phyloP scores from a whole-genome alignment of 2,329 filamentous ascomycete species.

The Cordyceps pruinosa region DNA sequence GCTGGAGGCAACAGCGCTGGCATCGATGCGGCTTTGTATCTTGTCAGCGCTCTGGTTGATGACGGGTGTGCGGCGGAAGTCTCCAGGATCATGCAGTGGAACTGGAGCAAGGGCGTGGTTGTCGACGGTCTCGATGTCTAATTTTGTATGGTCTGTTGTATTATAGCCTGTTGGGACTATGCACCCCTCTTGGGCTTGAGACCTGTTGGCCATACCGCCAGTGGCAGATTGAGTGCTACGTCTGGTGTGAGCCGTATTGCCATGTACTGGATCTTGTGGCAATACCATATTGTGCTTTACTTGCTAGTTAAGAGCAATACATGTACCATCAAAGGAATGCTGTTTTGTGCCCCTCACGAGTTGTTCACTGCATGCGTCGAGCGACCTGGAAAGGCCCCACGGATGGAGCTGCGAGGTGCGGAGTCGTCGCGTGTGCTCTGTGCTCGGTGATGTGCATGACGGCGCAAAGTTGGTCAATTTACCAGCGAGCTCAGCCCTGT shows the following conservation, averaged over 20 bases:
- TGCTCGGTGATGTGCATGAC: background rate
- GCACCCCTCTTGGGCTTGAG: conserved; percentile 1
- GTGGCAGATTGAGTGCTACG: conserved; percentile 7
- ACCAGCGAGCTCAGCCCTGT: background rate
- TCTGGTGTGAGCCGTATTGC: conserved; percentile 1
- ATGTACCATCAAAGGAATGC: conserved; percentile 4
- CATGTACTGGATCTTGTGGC: background rate
- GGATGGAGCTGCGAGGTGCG: background rate
- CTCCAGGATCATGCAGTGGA: conserved; percentile 69
- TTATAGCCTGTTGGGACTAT: conserved; percentile 13
- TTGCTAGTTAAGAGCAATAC: conserved; percentile 8
- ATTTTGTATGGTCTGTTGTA: conserved; percentile 14
- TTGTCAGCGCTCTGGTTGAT: conserved; percentile 75
- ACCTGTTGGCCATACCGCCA: conserved; percentile 7
- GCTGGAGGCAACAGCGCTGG: conserved; percentile 72
- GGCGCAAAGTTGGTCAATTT: background rate
- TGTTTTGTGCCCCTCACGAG: background rate
- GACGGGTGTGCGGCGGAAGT: conserved; percentile 71
- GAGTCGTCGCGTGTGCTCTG: too few species aligned
- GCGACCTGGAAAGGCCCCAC: too few species aligned
- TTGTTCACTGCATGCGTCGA: background rate
- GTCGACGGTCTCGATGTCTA: conserved; percentile 82
- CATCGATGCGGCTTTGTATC: conserved; percentile 76
- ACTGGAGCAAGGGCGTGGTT: conserved; percentile 78
- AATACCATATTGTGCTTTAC: background rate